Conservation (phyloP, 192 early-diverging fungal species). For the Coemansia interrupta region DNA sequence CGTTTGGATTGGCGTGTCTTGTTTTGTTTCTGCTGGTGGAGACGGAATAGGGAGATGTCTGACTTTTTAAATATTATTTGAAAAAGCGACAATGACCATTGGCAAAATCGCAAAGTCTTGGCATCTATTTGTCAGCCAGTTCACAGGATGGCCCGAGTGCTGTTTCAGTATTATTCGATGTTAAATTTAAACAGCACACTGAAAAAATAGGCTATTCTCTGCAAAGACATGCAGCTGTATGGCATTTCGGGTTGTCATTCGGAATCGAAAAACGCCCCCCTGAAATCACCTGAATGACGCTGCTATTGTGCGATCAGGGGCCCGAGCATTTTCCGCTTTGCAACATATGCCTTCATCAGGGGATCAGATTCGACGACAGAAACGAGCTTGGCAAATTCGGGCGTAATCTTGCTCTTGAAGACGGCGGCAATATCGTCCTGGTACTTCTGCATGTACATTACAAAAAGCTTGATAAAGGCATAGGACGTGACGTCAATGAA, state of each 20-base stretch:
- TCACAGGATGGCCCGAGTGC: no score
- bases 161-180: no score
- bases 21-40: no score
- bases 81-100: no score
- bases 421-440: not conserved
- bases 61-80: no score
- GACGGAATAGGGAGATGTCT: no score
- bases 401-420: not conserved
- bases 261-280: not conserved
- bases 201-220: not conserved
- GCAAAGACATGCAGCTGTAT: no score
- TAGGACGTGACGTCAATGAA: constrained; percentile 1
- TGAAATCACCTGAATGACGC: no score
- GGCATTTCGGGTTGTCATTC: no score
- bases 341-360: not conserved
- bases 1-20: no score
- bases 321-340: constrained; percentile 5
- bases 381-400: constrained; percentile 9
- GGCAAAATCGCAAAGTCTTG: not conserved
- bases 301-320: not conserved
- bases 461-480: constrained; percentile 17
- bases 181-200: no score
- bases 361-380: constrained; percentile 5
- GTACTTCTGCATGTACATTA: not conserved
- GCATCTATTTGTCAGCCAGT: not conserved